These are phyloP conservation scores for Globisporangium canariense DNA, from an alignment of 352 stramenopile genomes.

Conservation along the genomic window DNA sequence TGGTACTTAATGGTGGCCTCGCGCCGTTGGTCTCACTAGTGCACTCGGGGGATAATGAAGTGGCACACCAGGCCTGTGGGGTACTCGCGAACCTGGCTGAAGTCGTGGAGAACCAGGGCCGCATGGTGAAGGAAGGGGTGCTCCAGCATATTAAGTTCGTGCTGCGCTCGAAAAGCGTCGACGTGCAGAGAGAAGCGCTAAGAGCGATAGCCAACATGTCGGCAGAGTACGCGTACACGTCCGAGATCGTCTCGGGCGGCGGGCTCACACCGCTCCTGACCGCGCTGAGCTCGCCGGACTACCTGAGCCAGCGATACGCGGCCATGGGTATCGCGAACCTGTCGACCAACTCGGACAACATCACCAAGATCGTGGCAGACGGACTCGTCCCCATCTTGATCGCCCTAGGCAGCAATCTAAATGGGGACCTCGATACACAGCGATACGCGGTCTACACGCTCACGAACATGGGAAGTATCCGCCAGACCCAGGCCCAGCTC, in stretches of 20 bases:
- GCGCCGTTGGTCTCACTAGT: conserved; percentile 84
- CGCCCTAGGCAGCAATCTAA: conserved; percentile 75
- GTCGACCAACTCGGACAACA: conserved; percentile 89
- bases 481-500: conserved; percentile 81
- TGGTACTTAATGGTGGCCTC: conserved; percentile 84
- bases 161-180: conserved; percentile 87
- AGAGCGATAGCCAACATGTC: conserved; percentile 95
- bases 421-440: conserved; percentile 90
- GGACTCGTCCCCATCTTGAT: conserved; percentile 88
- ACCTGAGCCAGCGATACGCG: conserved; percentile 91
- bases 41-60: conserved; percentile 88
- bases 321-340: conserved; percentile 96
- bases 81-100: conserved; percentile 93
- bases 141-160: conserved; percentile 97
- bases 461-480: conserved; percentile 90
- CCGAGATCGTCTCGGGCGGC: conserved; percentile 89
- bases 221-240: conserved; percentile 92
- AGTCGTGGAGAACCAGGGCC: conserved; percentile 92
- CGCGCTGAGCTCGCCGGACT: conserved; percentile 90
- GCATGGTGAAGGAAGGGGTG: conserved; percentile 94
- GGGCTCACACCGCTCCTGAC: conserved; percentile 86
- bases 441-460: conserved; percentile 92
- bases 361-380: conserved; percentile 89
- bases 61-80: conserved; percentile 87
- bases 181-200: conserved; percentile 93